Evolutionary conservation across 2,329 filamentous ascomycete species (phyloP), one percentile per base, ranked within the genome.

Genomic region (Endocalyx cinctus): DNA sequence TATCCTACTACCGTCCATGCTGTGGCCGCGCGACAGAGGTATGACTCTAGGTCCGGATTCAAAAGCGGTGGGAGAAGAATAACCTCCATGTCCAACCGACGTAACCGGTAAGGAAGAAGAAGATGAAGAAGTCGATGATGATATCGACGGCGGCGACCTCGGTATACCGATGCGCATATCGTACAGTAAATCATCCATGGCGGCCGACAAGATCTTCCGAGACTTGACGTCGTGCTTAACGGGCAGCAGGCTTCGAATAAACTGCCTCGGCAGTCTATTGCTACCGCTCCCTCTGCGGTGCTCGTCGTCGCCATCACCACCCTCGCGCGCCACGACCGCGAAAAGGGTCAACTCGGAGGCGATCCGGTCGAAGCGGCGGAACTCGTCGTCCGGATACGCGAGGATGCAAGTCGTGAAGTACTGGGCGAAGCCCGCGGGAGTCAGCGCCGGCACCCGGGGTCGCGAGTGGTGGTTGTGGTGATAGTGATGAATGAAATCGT

Each of bases 231-330:
- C 77, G 1, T 73, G 66, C 6, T 59, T 57, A 0, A 65, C 63
- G 0, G 87, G 87, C 25, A 94, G 75, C 4, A 92, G 67, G 32
- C 82, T 72, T 25, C 87, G 70, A 1, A 85, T 81, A 3, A 94
- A 70, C 46, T 88, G 81, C 43, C 86, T 87, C 0, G 87, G 88
- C 34, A 94, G 81, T 3, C 84, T 70, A n/a, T n/a, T n/a, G n/a
- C n/a, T n/a, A n/a, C n/a, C n/a, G n/a, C n/a, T n/a, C n/a, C n/a
- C n/a, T n/a, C n/a, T n/a, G n/a, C n/a, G n/a, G n/a, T n/a, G n/a
- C 57, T 89, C 84, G 10, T 74, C 77, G 42, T 70, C 74, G 29
- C 82, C 74, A 27, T 79, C 71, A n/a, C n/a, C n/a, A n/a, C n/a
- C n/a, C n/a, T n/a, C n/a, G n/a, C n/a, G n/a, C 0, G 78, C 69